Percentiles rank a stretch among this genome's conserved stretches.
phyloP scores from a whole-genome alignment of 192 early-diverging fungal genomes.

The Rhizophagus prolifer region DNA sequence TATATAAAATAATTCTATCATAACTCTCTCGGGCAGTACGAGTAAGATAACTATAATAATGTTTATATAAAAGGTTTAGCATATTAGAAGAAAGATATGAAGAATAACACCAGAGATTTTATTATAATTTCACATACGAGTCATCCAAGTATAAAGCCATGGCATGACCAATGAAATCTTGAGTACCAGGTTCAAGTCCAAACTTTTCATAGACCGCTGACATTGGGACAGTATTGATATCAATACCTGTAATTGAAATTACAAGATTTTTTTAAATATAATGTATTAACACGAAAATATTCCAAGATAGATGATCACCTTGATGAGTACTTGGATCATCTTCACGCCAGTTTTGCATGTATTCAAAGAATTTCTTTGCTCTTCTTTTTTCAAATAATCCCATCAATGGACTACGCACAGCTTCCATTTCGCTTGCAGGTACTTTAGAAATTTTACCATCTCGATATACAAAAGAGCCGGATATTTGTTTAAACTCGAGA shows the following conservation, averaged over 20 bases:
- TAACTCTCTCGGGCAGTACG: slow-evolving; percentile 82
- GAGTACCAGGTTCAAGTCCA: slow-evolving; percentile 88
- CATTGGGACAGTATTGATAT: slow-evolving; percentile 78
- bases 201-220: slow-evolving; percentile 85
- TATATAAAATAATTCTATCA: slow-evolving; percentile 90
- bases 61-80: slow-evolving; percentile 1
- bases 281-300: background rate
- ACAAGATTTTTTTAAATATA: background rate
- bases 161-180: slow-evolving; percentile 98
- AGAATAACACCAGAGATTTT: background rate
- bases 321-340: slow-evolving; percentile 81
- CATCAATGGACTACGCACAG: slow-evolving; percentile 80
- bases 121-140: slow-evolving; percentile 33
- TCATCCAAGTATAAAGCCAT: slow-evolving; percentile 97
- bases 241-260: slow-evolving; percentile 51
- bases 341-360: slow-evolving; percentile 86
- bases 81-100: background rate
- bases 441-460: slow-evolving; percentile 94
- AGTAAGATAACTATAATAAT: slow-evolving; percentile 51
- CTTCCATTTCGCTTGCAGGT: slow-evolving; percentile 87
- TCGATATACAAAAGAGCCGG: slow-evolving; percentile 89
- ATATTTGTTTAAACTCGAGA: slow-evolving; percentile 95
- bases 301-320: slow-evolving; percentile 24
- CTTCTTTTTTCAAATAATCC: slow-evolving; percentile 94
- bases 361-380: slow-evolving; percentile 94